Conservation (phyloP, 2,329 filamentous ascomycete species). For the Lasiodiplodia hormozganensis region DNA sequence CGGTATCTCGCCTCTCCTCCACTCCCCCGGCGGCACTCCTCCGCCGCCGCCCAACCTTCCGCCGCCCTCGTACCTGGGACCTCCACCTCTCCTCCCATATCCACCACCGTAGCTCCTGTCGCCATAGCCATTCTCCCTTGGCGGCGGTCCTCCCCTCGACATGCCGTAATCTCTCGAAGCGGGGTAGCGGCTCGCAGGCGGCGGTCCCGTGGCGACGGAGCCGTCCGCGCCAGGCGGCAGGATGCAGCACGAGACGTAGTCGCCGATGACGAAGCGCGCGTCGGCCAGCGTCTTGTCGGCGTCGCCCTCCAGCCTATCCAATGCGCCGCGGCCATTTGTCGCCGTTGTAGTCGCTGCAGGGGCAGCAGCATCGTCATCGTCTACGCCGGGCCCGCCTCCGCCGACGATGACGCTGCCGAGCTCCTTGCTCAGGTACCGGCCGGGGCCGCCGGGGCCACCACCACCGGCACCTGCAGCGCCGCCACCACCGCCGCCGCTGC, state of each 20-base stretch:
- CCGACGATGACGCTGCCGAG: constrained; percentile 83
- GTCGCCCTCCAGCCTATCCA: constrained; percentile 62
- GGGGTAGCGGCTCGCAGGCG: constrained; percentile 42
- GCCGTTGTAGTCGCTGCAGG: constrained; percentile 26
- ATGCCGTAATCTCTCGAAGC: constrained; percentile 12
- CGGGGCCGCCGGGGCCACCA: constrained; percentile 47
- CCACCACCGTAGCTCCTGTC: constrained; percentile 46
- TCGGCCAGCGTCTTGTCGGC: constrained; percentile 77
- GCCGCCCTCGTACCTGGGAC: constrained; percentile 51
- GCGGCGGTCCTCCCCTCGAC: constrained; percentile 38
- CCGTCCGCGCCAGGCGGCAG: constrained; percentile 78
- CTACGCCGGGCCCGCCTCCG: constrained; percentile 55
- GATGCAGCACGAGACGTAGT: constrained; percentile 85
- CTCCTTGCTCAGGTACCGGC: constrained; percentile 78
- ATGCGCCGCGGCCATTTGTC: constrained; percentile 32
- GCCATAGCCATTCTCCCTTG: constrained; percentile 42
- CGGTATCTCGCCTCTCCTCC: constrained; percentile 71
- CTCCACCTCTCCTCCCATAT: constrained; percentile 46
- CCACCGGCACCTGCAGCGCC: not conserved
- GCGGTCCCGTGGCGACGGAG: constrained; percentile 69
- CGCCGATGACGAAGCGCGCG: constrained; percentile 83
- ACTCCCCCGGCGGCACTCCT: constrained; percentile 65
- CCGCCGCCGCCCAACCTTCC: constrained; percentile 42
- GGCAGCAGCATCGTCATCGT: constrained; percentile 36
- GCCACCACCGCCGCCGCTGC: constrained; percentile 41